A percentile compares a stretch with the other conserved stretches of the same genome.
Evolutionary conservation across 129 eudicot species (phyloP).

Genomic region (Scalesia atractyloides): DNA sequence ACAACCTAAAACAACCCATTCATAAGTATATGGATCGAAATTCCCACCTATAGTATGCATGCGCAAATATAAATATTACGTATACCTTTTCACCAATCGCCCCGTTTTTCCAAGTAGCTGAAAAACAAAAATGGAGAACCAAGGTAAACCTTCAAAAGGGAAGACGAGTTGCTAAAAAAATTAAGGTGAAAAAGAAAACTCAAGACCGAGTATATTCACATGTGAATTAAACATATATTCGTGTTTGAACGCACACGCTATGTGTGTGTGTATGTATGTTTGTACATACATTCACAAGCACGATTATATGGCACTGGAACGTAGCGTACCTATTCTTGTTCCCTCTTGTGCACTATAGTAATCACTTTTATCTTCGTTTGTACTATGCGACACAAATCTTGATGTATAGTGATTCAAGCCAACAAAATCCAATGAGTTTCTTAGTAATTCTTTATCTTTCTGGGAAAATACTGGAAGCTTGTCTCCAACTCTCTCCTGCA

Average conservation of each 20-base stretch:
- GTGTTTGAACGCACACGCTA: background rate
- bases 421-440: constrained; percentile 59
- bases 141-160: constrained; percentile 12
- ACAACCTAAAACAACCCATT: constrained; percentile 4
- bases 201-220: background rate
- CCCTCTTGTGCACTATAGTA: constrained; percentile 57
- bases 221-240: background rate
- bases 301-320: background rate
- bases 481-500: constrained; percentile 68
- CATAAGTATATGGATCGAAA: background rate
- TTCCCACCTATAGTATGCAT: background rate
- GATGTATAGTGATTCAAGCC: constrained; percentile 81
- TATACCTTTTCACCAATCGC: constrained; percentile 67
- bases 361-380: constrained; percentile 35
- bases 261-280: background rate
- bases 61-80: constrained; percentile 9
- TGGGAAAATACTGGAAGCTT: constrained; percentile 58
- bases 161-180: background rate
- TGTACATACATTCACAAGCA: background rate
- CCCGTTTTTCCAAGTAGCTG: constrained; percentile 74
- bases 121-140: constrained; percentile 4
- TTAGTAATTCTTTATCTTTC: constrained; percentile 56
- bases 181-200: background rate
- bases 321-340: constrained; percentile 48
- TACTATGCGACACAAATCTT: constrained; percentile 54